phyloP scores from a whole-genome alignment of 495 filamentous ascomycete species.

The Penicillium psychrofluorescens region DNA sequence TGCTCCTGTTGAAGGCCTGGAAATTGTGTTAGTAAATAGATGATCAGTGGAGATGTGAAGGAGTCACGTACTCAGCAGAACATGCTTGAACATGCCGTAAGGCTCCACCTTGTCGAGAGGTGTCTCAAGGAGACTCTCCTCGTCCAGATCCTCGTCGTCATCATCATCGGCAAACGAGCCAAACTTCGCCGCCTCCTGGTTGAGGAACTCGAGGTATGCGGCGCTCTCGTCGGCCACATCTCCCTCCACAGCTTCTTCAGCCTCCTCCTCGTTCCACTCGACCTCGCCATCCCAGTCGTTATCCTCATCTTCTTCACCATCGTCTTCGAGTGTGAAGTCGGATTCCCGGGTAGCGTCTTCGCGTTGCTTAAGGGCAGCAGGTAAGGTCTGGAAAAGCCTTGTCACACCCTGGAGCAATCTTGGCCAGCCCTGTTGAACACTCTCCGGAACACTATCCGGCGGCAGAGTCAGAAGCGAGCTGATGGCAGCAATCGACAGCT shows the following conservation, averaged over 20 bases:
- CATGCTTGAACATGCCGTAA: constrained; percentile 76
- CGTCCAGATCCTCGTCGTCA: constrained; percentile 86
- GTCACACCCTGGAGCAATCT: constrained; percentile 86
- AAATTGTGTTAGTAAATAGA: constrained; percentile 9
- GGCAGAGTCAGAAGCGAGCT: constrained; percentile 70
- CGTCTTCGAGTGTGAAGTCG: constrained; percentile 72
- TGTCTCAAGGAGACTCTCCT: constrained; percentile 85
- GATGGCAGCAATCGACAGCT: constrained; percentile 91
- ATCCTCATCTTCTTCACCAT: constrained; percentile 68
- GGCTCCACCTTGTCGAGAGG: constrained; percentile 92
- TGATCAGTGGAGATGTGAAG: neutral
- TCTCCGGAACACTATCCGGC: constrained; percentile 70
- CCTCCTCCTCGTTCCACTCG: constrained; percentile 63
- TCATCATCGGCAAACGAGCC: constrained; percentile 61
- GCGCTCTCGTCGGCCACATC: constrained; percentile 85
- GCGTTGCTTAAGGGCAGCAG: constrained; percentile 77
- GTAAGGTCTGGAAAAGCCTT: constrained; percentile 83
- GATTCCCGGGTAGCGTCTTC: constrained; percentile 88
- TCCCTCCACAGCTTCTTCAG: constrained; percentile 44
- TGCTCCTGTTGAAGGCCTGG: constrained; percentile 84
- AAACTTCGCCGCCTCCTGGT: constrained; percentile 87
- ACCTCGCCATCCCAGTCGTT: constrained; percentile 58
- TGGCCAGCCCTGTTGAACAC: constrained; percentile 96
- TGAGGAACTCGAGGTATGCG: constrained; percentile 92
- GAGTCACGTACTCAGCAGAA: constrained; percentile 68